These are phyloP conservation scores for Aspergillus cristatus DNA, from an alignment of 495 filamentous ascomycete species.

Conservation along the genomic window DNA sequence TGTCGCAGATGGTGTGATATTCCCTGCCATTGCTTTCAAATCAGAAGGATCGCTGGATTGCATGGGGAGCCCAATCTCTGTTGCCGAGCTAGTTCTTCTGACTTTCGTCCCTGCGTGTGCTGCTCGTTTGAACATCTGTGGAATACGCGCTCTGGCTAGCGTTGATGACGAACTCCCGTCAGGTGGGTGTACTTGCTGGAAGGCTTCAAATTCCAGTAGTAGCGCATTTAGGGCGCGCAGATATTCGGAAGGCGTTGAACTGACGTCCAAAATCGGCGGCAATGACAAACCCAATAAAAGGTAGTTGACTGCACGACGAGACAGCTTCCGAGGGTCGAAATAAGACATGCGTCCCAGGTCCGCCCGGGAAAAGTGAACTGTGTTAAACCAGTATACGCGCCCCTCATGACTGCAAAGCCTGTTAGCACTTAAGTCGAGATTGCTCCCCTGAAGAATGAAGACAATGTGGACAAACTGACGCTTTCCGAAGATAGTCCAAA, in stretches of 20 bases:
- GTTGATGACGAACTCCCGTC: conserved; percentile 61
- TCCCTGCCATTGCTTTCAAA: conserved; percentile 35
- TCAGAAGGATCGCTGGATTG: conserved; percentile 43
- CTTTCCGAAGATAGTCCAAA: conserved; percentile 83
- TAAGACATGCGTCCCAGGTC: conserved; percentile 77
- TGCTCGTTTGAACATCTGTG: conserved; percentile 79
- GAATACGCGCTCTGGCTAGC: conserved; percentile 67
- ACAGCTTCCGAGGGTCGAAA: conserved; percentile 72
- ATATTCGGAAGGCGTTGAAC: conserved; percentile 70
- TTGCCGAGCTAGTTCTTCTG: conserved; percentile 62
- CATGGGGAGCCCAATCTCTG: conserved; percentile 55
- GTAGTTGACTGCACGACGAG: conserved; percentile 82
- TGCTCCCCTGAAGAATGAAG: too few species aligned
- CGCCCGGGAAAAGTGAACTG: conserved; percentile 75
- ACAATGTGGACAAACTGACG: conserved; percentile 55
- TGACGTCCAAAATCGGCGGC: conserved; percentile 79
- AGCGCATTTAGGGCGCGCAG: conserved; percentile 79
- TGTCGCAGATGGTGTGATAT: conserved; percentile 27
- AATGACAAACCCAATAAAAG: conserved; percentile 87
- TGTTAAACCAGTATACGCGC: conserved; percentile 95
- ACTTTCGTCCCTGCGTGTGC: conserved; percentile 53
- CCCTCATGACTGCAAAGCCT: conserved; percentile 64
- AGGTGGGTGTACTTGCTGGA: conserved; percentile 74
- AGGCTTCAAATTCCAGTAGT: conserved; percentile 84
- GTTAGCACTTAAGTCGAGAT: too few species aligned